Evolutionary conservation across 176 grass and related monocot species (phyloP).

Genomic region (Carex parvula): DNA sequence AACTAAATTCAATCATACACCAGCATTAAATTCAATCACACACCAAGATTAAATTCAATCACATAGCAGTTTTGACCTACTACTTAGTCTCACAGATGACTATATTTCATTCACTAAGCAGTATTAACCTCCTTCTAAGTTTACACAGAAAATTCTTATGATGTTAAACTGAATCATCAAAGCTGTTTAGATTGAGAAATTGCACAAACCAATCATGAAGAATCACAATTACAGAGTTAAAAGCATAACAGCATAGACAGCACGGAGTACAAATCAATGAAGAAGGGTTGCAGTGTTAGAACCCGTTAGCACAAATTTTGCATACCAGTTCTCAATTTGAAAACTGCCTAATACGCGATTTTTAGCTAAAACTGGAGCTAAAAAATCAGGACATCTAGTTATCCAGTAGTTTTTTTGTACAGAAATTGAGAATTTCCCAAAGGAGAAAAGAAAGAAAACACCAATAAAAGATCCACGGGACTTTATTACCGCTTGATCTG

Average conservation of each 20-base stretch:
- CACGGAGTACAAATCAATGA: neutral
- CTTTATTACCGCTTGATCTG: neutral
- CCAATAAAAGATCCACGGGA: neutral
- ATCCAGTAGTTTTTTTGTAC: neutral
- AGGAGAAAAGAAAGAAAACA: neutral
- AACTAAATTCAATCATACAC: neutral
- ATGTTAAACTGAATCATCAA: neutral
- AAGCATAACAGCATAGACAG: neutral
- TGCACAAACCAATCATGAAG: neutral
- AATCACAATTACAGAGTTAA: neutral
- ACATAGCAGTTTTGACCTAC: neutral
- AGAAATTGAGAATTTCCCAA: conserved; percentile 12
- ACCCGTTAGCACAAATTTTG: neutral
- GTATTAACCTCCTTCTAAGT: neutral
- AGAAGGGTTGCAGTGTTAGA: neutral
- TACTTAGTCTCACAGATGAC: neutral
- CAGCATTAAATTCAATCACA: neutral
- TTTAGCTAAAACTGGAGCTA: neutral
- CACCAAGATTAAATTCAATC: neutral
- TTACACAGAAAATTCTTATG: neutral
- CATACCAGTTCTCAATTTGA: neutral
- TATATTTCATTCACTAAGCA: neutral
- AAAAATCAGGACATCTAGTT: neutral
- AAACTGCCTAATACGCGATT: neutral
- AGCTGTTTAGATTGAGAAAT: neutral